Evolutionary conservation across 2,329 filamentous ascomycete genomes (phyloP).

Genomic region (Boeremia lycopersici): DNA sequence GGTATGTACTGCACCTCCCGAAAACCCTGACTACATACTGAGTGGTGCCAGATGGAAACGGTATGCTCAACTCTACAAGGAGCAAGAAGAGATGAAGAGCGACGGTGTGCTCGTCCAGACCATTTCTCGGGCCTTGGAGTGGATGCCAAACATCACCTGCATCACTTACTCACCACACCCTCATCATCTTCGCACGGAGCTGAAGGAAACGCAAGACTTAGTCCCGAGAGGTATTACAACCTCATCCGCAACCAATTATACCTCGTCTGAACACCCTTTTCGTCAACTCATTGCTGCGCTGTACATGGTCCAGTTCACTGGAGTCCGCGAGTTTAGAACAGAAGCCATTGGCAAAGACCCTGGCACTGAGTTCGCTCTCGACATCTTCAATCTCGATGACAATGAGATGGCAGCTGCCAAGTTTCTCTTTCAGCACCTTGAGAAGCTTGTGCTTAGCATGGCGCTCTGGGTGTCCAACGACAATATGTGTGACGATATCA

Average conservation of each 20-base stretch:
- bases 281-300: slow-evolving; percentile 38
- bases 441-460: slow-evolving; percentile 26
- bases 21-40: neutral
- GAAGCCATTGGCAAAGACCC: neutral
- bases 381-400: slow-evolving; percentile 26
- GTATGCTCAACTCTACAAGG: slow-evolving; percentile 31
- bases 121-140: slow-evolving; percentile 28
- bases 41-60: slow-evolving; percentile 27
- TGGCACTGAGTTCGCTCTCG: slow-evolving; percentile 23
- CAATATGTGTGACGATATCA: neutral
- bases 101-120: slow-evolving; percentile 32
- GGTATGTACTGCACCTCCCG: slow-evolving; percentile 4
- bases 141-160: slow-evolving; percentile 31
- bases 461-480: slow-evolving; percentile 1
- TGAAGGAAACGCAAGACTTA: slow-evolving; percentile 25
- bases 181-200: slow-evolving; percentile 28
- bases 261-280: slow-evolving; percentile 26
- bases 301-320: slow-evolving; percentile 24
- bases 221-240: slow-evolving; percentile 21
- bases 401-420: slow-evolving; percentile 25
- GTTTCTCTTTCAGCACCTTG: slow-evolving; percentile 29
- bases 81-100: slow-evolving; percentile 35
- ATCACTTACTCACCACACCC: slow-evolving; percentile 36
- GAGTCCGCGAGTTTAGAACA: slow-evolving; percentile 31
- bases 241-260: neutral